Percentiles rank a stretch among this genome's conserved stretches.
phyloP scores from a whole-genome alignment of 768 basidiomycete genomes.

The Russula lepida region DNA sequence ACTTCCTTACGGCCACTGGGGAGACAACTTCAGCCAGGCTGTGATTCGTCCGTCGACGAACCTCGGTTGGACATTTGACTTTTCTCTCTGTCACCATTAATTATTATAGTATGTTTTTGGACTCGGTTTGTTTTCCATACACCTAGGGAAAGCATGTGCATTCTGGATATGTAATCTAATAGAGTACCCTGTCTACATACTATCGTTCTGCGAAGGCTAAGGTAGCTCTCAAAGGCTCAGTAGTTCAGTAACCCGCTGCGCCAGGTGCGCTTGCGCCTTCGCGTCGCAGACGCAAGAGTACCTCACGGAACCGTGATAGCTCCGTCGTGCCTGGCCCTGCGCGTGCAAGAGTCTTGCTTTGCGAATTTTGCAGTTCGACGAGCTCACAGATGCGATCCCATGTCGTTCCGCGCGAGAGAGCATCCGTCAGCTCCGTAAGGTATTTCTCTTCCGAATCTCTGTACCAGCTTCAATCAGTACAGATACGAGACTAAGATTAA shows the following conservation, averaged over 20 bases:
- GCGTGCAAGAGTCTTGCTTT: slow-evolving; percentile 91
- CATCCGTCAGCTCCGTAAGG: slow-evolving; percentile 58
- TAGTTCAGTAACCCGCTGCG: slow-evolving; percentile 72
- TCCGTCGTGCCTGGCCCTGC: slow-evolving; percentile 85
- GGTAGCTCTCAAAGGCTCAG: background rate
- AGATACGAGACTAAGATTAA: slow-evolving; percentile 15
- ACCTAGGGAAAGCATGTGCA: background rate
- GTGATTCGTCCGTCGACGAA: background rate
- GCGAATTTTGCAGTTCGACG: slow-evolving; percentile 88
- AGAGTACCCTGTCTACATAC: background rate
- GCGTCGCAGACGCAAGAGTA: slow-evolving; percentile 77
- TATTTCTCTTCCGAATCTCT: slow-evolving; percentile 87
- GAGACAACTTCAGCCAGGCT: slow-evolving; percentile 12
- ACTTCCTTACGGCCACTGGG: background rate
- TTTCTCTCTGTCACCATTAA: background rate
- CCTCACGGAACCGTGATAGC: slow-evolving; percentile 84
- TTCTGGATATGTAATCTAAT: background rate
- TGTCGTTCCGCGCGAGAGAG: slow-evolving; percentile 82
- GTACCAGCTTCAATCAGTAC: slow-evolving; percentile 9
- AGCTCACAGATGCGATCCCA: slow-evolving; percentile 90
- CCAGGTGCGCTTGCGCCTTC: slow-evolving; percentile 91
- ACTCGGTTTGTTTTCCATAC: background rate
- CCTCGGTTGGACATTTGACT: too few relatives aligned
- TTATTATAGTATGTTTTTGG: background rate
- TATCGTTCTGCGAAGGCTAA: slow-evolving; percentile 2